phyloP scores from a whole-genome alignment of 352 stramenopile species.

The Phytophthora sp. region DNA sequence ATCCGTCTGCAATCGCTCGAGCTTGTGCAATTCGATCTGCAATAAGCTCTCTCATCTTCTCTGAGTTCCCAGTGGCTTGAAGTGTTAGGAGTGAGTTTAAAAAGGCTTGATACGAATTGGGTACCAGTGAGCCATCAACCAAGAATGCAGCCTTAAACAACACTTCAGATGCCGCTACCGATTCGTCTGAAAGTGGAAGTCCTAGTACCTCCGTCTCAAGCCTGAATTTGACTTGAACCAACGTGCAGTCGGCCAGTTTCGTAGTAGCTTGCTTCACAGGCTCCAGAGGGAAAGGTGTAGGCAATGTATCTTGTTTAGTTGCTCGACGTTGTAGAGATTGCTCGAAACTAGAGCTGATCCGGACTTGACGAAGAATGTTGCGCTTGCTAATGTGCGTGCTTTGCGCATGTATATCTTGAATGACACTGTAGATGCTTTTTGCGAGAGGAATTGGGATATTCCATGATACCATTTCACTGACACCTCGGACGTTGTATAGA shows the following conservation, averaged over 20 bases:
- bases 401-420: conserved; percentile 54
- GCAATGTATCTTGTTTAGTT: neutral
- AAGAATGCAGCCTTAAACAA: conserved; percentile 69
- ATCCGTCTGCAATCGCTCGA: conserved; percentile 21
- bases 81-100: conserved; percentile 30
- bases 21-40: conserved; percentile 24
- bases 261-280: no score
- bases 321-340: conserved; percentile 35
- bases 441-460: conserved; percentile 53
- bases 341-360: conserved; percentile 50
- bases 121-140: conserved; percentile 11
- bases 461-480: conserved; percentile 63
- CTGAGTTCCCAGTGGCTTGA: conserved; percentile 22
- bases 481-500: conserved; percentile 52
- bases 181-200: conserved; percentile 37
- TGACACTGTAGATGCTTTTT: conserved; percentile 56
- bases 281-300: neutral
- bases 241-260: neutral
- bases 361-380: conserved; percentile 50
- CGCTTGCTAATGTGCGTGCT: conserved; percentile 42
- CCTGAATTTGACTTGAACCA: conserved; percentile 20
- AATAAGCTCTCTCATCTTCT: conserved; percentile 35
- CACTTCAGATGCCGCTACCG: conserved; percentile 31
- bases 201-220: conserved; percentile 57
- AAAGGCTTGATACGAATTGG: conserved; percentile 29